Evolutionary conservation across 164 flowering plant genomes (phyloP).

Genomic region (Buxus sempervirens): DNA sequence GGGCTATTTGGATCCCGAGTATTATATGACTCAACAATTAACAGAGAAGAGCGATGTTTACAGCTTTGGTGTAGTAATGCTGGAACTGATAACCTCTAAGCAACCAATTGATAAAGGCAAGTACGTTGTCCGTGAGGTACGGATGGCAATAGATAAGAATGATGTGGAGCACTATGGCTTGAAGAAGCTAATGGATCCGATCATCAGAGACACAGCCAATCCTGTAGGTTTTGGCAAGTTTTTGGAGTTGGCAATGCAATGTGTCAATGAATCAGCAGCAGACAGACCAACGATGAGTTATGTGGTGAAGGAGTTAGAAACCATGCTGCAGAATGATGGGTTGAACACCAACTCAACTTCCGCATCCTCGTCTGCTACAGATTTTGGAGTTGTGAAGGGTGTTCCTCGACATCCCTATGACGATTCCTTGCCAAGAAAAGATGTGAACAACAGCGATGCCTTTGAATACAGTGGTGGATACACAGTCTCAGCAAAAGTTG

Average conservation of each 20-base stretch:
- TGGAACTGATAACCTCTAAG: slow-evolving; percentile 68
- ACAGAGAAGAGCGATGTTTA: no score
- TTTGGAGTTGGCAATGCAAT: slow-evolving; percentile 79
- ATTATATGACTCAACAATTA: slow-evolving; percentile 89
- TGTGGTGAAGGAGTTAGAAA: slow-evolving; percentile 70
- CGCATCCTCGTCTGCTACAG: slow-evolving; percentile 84
- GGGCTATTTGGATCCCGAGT: slow-evolving; percentile 99
- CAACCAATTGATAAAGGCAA: slow-evolving; percentile 85
- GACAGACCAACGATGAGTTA: slow-evolving; percentile 89
- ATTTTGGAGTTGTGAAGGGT: slow-evolving; percentile 47
- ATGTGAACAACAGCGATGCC: slow-evolving; percentile 34
- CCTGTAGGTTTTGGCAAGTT: slow-evolving; percentile 57
- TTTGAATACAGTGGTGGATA: slow-evolving; percentile 86
- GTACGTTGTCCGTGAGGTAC: slow-evolving; percentile 83
- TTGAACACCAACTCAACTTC: slow-evolving; percentile 65
- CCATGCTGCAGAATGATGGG: slow-evolving; percentile 67
- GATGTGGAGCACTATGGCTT: slow-evolving; percentile 56
- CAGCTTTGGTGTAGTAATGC: no score
- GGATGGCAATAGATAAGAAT: slow-evolving; percentile 40
- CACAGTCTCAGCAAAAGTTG: slow-evolving; percentile 47
- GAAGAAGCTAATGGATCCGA: slow-evolving; percentile 61
- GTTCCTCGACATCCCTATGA: slow-evolving; percentile 50
- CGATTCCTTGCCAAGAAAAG: slow-evolving; percentile 40
- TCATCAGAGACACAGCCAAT: slow-evolving; percentile 31
- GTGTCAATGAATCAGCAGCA: slow-evolving; percentile 80